phyloP scores from a whole-genome alignment of 139 green algal genomes.

The Coelastrella sp. region DNA sequence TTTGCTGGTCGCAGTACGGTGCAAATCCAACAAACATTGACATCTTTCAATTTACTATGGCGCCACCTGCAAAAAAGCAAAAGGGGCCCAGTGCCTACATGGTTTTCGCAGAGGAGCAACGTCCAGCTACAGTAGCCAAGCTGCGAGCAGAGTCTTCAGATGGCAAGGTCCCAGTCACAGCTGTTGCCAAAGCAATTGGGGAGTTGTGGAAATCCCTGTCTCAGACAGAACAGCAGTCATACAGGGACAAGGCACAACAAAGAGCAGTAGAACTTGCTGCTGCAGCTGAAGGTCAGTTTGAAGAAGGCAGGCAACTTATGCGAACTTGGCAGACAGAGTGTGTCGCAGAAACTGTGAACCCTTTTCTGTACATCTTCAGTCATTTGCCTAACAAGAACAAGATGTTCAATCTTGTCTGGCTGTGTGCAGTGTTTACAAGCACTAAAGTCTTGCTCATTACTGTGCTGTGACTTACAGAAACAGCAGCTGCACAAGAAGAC shows the following conservation, averaged over 20 bases:
- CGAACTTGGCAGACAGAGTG: too few relatives aligned
- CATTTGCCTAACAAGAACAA: background rate
- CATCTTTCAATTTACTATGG: too few relatives aligned
- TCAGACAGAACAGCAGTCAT: slow-evolving; percentile 71
- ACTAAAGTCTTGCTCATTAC: background rate
- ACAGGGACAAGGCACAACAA: slow-evolving; percentile 55
- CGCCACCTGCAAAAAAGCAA: background rate
- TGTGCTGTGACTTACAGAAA: slow-evolving; percentile 24
- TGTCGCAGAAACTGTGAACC: too few relatives aligned
- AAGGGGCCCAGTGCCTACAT: slow-evolving; percentile 61
- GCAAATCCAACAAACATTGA: too few relatives aligned
- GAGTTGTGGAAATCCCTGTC: slow-evolving; percentile 67
- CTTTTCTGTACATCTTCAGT: too few relatives aligned
- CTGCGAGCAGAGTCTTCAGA: slow-evolving; percentile 34
- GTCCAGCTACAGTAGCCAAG: slow-evolving; percentile 27
- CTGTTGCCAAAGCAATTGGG: slow-evolving; percentile 73
- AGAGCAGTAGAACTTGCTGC: background rate
- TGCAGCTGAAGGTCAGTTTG: slow-evolving; percentile 25
- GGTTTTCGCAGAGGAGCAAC: slow-evolving; percentile 60
- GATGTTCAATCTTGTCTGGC: too few relatives aligned
- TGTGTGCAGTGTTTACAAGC: too few relatives aligned
- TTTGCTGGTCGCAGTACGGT: too few relatives aligned
- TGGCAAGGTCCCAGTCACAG: slow-evolving; percentile 53
- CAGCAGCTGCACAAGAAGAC: slow-evolving; percentile 16
- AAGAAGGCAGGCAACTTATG: too few relatives aligned